phyloP scores from a whole-genome alignment of 2,329 filamentous ascomycete genomes.

The Dothiorella sarmentorum region DNA sequence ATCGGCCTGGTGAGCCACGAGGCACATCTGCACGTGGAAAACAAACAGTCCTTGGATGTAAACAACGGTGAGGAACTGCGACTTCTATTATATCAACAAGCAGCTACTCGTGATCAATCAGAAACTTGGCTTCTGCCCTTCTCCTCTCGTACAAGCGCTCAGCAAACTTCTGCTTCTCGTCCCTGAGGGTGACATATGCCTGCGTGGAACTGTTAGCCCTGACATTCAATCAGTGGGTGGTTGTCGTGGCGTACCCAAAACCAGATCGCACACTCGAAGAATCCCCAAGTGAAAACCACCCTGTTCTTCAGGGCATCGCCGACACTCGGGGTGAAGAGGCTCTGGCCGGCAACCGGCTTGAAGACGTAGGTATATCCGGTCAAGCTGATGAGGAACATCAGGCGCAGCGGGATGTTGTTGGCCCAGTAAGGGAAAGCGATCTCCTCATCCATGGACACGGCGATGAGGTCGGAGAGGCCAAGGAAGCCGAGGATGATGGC shows the following conservation, averaged over 20 bases:
- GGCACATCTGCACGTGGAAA: too few relatives aligned
- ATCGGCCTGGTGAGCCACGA: too few relatives aligned
- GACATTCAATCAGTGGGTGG: too few relatives aligned
- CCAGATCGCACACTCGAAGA: conserved; percentile 80
- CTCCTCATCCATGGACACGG: conserved; percentile 44
- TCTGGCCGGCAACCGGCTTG: conserved; percentile 47
- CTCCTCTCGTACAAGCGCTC: conserved; percentile 31
- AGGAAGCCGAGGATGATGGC: conserved; percentile 68
- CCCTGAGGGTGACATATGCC: conserved; percentile 36
- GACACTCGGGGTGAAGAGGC: conserved; percentile 19
- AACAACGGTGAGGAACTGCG: too few relatives aligned
- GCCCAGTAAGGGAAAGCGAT: conserved; percentile 47
- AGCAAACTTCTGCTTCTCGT: conserved; percentile 34
- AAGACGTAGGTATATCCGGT: conserved; percentile 65
- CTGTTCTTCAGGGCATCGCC: conserved; percentile 65
- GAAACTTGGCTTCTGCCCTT: conserved; percentile 27
- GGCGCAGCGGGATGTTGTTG: conserved; percentile 59
- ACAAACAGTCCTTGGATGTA: too few relatives aligned
- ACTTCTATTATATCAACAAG: background rate
- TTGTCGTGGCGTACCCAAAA: conserved; percentile 66
- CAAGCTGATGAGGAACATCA: conserved; percentile 59
- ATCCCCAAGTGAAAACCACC: conserved; percentile 78
- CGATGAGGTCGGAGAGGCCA: conserved; percentile 46
- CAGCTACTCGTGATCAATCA: conserved; percentile 2
- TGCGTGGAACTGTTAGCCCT: conserved; percentile 19